phyloP scores from a whole-genome alignment of 441 rosid species.

The Eutrema salsugineum region DNA sequence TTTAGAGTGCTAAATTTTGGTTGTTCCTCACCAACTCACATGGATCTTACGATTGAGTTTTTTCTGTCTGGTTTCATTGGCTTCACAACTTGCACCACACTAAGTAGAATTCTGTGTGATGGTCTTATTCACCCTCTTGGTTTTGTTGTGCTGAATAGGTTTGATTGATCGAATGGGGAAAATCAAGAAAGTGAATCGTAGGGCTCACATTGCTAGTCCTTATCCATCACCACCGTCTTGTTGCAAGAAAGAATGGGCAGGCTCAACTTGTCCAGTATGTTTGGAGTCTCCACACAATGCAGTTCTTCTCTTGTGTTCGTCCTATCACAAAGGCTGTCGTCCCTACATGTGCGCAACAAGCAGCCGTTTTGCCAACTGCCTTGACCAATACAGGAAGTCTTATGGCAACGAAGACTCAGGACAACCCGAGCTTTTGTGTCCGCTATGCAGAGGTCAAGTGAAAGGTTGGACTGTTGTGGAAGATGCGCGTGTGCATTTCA shows the following conservation, averaged over 20 bases:
- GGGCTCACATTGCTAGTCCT: slow-evolving; percentile 2
- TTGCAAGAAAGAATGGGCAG: slow-evolving; percentile 41
- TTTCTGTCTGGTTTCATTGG: neutral
- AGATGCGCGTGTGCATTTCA: slow-evolving; percentile 48
- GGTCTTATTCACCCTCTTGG: neutral
- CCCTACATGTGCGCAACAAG: slow-evolving; percentile 76
- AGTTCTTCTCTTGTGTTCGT: slow-evolving; percentile 62
- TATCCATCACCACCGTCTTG: slow-evolving; percentile 25
- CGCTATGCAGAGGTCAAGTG: slow-evolving; percentile 65
- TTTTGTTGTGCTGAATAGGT: slow-evolving; percentile 14
- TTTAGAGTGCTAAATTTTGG: neutral
- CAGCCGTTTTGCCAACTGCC: slow-evolving; percentile 58
- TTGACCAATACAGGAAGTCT: slow-evolving; percentile 64
- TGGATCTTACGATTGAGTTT: neutral
- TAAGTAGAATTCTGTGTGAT: neutral
- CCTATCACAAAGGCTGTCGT: slow-evolving; percentile 64
- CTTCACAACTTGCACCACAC: neutral
- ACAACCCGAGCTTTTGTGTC: slow-evolving; percentile 57
- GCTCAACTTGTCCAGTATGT: slow-evolving; percentile 58
- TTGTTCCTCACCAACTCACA: slow-evolving; percentile 2
- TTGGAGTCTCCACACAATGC: slow-evolving; percentile 72
- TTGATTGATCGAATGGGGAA: slow-evolving; percentile 22
- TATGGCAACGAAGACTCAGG: slow-evolving; percentile 39
- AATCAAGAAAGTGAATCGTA: slow-evolving; percentile 26
- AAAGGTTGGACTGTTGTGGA: slow-evolving; percentile 77